These are phyloP conservation scores for Epichloe baconii DNA, from an alignment of 2,329 filamentous ascomycete genomes.

Conservation along the genomic window DNA sequence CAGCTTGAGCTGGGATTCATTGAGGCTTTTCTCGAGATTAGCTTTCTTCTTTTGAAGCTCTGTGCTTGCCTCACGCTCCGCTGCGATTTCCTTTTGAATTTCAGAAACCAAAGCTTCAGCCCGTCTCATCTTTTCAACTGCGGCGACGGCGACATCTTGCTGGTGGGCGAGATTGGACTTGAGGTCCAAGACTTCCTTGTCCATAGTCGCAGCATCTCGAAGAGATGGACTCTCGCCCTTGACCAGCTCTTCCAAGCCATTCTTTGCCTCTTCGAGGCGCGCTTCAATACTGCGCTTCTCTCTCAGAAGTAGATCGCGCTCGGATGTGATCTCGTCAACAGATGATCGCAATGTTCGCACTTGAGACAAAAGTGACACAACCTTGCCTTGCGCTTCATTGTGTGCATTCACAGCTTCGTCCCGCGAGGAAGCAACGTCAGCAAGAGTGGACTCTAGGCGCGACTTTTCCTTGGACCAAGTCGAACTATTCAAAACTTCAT, in stretches of 20 bases:
- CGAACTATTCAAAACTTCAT: conserved; percentile 92
- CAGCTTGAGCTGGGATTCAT: conserved; percentile 78
- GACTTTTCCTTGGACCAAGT: conserved; percentile 98
- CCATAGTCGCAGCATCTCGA: conserved; percentile 76
- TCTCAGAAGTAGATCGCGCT: conserved; percentile 71
- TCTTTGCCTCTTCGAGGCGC: conserved; percentile 74
- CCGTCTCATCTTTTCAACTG: conserved; percentile 92
- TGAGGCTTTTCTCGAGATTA: conserved; percentile 74
- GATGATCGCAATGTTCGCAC: conserved; percentile 72
- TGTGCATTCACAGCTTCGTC: conserved; percentile 90
- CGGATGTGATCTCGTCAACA: conserved; percentile 73
- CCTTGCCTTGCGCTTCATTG: conserved; percentile 87
- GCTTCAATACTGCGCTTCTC: conserved; percentile 86
- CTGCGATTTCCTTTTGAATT: conserved; percentile 82
- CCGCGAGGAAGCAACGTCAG: conserved; percentile 78
- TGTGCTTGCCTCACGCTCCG: conserved; percentile 69
- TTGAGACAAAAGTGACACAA: conserved; percentile 80
- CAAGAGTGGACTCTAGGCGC: conserved; percentile 75
- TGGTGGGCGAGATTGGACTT: conserved; percentile 83
- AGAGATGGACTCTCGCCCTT: conserved; percentile 77
- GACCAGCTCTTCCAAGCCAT: conserved; percentile 76
- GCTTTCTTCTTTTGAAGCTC: conserved; percentile 85
- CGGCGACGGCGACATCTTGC: conserved; percentile 81
- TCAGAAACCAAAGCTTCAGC: conserved; percentile 79
- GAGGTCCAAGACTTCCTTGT: conserved; percentile 79